These are phyloP conservation scores for Erythrobasidium hasegawianum DNA, from an alignment of 1,284 basidiomycete genomes.

Conservation along the genomic window DNA sequence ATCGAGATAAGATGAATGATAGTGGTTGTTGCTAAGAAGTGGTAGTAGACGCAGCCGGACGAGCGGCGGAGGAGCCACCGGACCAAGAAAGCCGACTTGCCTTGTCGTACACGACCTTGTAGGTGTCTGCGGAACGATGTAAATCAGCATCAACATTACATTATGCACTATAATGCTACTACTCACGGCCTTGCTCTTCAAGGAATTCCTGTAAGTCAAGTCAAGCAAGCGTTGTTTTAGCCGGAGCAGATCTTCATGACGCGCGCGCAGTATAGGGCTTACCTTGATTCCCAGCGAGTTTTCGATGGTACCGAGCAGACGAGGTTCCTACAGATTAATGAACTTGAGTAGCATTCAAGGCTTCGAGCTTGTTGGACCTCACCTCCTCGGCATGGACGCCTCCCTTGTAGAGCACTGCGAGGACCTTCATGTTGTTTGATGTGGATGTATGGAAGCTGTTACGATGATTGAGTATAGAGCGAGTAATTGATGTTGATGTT, in stretches of 20 bases:
- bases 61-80: neutral
- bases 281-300: conserved; percentile 56
- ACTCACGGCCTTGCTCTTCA: conserved; percentile 71
- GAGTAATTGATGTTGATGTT: neutral
- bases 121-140: conserved; percentile 25
- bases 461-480: too few species aligned
- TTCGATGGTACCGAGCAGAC: conserved; percentile 83
- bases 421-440: conserved; percentile 30
- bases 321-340: conserved; percentile 60
- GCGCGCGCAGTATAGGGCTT: neutral
- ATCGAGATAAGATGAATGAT: too few species aligned
- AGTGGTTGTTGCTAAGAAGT: too few species aligned
- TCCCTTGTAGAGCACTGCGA: conserved; percentile 31
- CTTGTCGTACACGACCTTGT: conserved; percentile 70
- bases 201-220: conserved; percentile 27
- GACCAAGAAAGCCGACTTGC: neutral
- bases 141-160: neutral
- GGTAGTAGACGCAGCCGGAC: too few species aligned
- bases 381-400: conserved; percentile 23
- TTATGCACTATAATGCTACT: conserved; percentile 53
- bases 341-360: neutral
- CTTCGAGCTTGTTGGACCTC: too few species aligned
- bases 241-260: conserved; percentile 21
- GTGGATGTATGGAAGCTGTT: neutral
- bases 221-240: too few species aligned